A percentile compares a stretch with the other conserved stretches of the same genome.
These are phyloP conservation scores for Amanita exitialis DNA, from an alignment of 768 basidiomycete species.

Conservation along the genomic window DNA sequence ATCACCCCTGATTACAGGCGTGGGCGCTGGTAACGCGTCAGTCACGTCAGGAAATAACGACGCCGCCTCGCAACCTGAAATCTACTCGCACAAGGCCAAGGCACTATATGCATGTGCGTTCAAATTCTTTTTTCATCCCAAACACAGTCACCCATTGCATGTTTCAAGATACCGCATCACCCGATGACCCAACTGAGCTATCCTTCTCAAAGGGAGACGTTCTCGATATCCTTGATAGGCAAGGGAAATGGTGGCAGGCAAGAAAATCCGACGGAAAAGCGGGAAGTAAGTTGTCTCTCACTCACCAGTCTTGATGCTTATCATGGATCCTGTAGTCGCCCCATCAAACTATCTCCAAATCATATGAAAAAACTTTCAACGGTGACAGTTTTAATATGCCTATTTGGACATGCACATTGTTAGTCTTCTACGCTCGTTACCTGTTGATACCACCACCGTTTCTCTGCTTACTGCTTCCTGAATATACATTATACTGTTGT, in stretches of 20 bases:
- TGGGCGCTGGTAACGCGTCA: constrained; percentile 43
- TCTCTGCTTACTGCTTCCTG: not conserved
- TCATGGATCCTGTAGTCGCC: constrained; percentile 40
- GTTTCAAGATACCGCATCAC: constrained; percentile 73
- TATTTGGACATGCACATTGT: not conserved
- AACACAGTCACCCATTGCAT: constrained; percentile 13
- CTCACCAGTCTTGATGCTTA: constrained; percentile 5
- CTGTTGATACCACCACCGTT: not conserved
- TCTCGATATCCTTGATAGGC: constrained; percentile 87
- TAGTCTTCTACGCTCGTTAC: not conserved
- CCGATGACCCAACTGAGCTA: constrained; percentile 95
- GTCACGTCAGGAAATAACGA: constrained; percentile 14
- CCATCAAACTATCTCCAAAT: constrained; percentile 83
- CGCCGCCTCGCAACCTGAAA: constrained; percentile 25
- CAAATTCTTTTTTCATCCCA: constrained; percentile 8
- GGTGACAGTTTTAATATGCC: not conserved
- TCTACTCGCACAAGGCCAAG: constrained; percentile 68
- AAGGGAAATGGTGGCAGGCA: constrained; percentile 92
- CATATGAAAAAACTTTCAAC: constrained; percentile 31
- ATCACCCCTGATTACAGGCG: constrained; percentile 64
- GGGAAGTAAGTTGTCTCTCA: constrained; percentile 53
- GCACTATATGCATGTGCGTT: constrained; percentile 82
- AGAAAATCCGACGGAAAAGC: constrained; percentile 63
- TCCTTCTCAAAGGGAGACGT: constrained; percentile 89
- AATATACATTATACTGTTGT: constrained; percentile 15